Evolutionary conservation across 768 basidiomycete genomes (phyloP).

Genomic region (Zangia roseola): DNA sequence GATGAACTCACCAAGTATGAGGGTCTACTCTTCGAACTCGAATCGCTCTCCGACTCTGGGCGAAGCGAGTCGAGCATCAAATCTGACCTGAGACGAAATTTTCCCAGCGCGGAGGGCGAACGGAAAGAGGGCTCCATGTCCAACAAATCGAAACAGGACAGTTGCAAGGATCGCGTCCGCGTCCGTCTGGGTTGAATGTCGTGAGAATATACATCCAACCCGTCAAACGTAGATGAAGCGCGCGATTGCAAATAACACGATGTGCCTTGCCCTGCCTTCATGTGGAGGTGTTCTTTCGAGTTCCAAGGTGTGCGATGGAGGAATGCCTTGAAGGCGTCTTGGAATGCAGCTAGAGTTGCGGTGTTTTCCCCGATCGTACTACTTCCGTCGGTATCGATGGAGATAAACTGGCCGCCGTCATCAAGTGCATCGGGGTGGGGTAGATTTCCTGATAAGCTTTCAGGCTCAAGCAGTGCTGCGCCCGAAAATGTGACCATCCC

Average conservation of each 20-base stretch:
- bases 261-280: slow-evolving; percentile 6
- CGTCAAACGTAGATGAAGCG: slow-evolving; percentile 32
- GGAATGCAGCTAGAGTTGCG: slow-evolving; percentile 24
- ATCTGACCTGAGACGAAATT: slow-evolving; percentile 19
- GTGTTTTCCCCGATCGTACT: slow-evolving; percentile 18
- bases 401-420: slow-evolving; percentile 14
- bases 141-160: slow-evolving; percentile 20
- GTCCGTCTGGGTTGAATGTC: slow-evolving; percentile 17
- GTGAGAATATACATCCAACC: slow-evolving; percentile 30
- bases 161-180: slow-evolving; percentile 17
- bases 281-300: slow-evolving; percentile 20
- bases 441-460: slow-evolving; percentile 9
- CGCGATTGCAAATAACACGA: slow-evolving; percentile 17
- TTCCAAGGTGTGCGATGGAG: slow-evolving; percentile 22
- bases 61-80: slow-evolving; percentile 18
- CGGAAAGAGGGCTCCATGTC: slow-evolving; percentile 20
- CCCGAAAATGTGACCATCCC: slow-evolving; percentile 59
- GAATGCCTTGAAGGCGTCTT: slow-evolving; percentile 31
- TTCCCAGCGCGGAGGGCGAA: slow-evolving; percentile 11
- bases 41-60: slow-evolving; percentile 17
- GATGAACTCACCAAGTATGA: slow-evolving; percentile 16
- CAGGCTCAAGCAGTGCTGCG: slow-evolving; percentile 41
- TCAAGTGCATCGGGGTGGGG: slow-evolving; percentile 14
- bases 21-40: not conserved
- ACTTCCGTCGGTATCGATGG: slow-evolving; percentile 8